Conservation (phyloP, 139 green algal genomes). For the Tetradesmus lagerheimii region DNA sequence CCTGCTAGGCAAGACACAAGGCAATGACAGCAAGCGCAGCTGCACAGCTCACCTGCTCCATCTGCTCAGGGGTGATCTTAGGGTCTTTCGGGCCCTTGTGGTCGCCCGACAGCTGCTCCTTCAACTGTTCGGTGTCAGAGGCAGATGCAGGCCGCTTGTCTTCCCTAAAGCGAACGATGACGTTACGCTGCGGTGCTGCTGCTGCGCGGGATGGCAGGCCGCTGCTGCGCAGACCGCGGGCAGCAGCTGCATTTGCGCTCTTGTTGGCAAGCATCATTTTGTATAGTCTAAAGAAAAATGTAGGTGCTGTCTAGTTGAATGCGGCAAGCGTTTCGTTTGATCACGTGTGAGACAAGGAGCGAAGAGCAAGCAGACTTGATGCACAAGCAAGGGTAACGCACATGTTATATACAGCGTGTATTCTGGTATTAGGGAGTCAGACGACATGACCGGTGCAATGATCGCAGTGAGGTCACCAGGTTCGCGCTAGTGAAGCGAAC, state of each 20-base stretch:
- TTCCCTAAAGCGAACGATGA: conserved; percentile 21
- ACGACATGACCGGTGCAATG: neutral
- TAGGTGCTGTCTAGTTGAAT: neutral
- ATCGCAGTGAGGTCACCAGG: neutral
- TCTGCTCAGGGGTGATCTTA: neutral
- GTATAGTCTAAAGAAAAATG: neutral
- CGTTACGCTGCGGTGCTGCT: conserved; percentile 18
- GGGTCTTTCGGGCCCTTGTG: neutral
- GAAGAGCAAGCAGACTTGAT: neutral
- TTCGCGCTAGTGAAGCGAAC: neutral
- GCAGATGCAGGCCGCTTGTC: neutral
- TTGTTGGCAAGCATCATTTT: neutral
- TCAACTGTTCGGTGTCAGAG: neutral
- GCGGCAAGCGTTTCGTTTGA: neutral
- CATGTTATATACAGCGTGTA: neutral
- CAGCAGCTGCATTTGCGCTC: neutral
- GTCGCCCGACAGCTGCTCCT: neutral
- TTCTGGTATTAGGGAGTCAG: neutral
- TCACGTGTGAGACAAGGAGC: neutral
- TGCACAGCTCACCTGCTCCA: neutral
- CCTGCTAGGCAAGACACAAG: too few relatives aligned
- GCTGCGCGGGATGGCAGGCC: conserved; percentile 5
- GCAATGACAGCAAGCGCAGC: too few relatives aligned
- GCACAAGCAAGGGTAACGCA: neutral
- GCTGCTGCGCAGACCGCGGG: conserved; percentile 12